Conservation (phyloP, 805 yeast genomes). For the Barnettozyma populi region DNA sequence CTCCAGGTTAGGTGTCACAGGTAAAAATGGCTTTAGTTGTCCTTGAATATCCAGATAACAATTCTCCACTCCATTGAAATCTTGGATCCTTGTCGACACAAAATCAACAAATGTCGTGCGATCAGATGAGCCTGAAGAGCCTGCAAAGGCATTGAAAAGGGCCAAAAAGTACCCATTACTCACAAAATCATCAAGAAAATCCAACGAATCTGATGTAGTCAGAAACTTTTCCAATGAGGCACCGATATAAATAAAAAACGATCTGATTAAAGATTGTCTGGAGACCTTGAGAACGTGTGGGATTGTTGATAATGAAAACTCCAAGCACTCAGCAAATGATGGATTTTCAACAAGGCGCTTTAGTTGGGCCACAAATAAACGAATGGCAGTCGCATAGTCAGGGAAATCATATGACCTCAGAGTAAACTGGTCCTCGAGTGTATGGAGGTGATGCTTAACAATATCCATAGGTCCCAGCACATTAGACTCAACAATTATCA, state of each 20-base stretch:
- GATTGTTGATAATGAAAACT: neutral
- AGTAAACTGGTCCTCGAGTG: neutral
- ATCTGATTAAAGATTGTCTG: neutral
- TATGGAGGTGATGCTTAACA: conserved; percentile 15
- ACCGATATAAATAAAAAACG: conserved; percentile 1
- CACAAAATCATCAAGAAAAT: conserved; percentile 1
- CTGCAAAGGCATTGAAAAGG: conserved; percentile 3
- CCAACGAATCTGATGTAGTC: neutral
- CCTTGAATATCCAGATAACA: conserved; percentile 41
- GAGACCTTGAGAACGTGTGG: conserved; percentile 1
- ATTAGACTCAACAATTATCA: conserved; percentile 61
- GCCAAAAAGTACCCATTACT: neutral
- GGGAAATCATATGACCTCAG: neutral
- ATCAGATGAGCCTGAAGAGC: conserved; percentile 30
- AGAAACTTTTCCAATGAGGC: conserved; percentile 1
- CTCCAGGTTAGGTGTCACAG: conserved; percentile 34
- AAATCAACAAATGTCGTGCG: conserved; percentile 18
- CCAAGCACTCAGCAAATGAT: neutral
- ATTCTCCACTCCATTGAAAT: conserved; percentile 23
- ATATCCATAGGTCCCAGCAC: conserved; percentile 21
- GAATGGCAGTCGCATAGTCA: neutral
- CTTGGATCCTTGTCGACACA: conserved; percentile 11
- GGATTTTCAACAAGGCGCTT: neutral
- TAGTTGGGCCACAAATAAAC: neutral
- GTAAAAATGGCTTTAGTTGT: conserved; percentile 44